Base-by-base conservation (phyloP, 495 filamentous ascomycete species). In the Monascus purpureus region DNA sequence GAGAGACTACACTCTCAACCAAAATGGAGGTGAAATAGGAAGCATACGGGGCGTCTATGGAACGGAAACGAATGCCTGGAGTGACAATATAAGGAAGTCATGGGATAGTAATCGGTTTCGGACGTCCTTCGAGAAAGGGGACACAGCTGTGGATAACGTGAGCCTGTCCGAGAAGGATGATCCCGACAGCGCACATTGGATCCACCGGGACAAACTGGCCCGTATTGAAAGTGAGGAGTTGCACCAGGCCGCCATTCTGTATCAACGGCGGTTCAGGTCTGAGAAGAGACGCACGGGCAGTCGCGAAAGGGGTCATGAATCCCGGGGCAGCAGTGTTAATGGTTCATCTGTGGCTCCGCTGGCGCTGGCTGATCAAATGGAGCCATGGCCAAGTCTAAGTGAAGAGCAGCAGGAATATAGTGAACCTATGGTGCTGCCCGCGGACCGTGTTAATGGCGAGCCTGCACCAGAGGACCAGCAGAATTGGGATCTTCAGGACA, bases 181-280 rank as follows among this genome's bases (percentile, higher is more conserved):
- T 4, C 39, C 40, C 14, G 55, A 56, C 11, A 46, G 60, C 17
- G 70, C 67, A 42, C 68, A 72, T 27, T 96, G 90, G 90, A 96
- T 97, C 36, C 87, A 97, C 50, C 70, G 90, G 14, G 90, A 97
- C 55, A 97, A 96, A 56, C 57, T 97, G 28, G 87, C 84, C 19
- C 70, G 73, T 48, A 97, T 97, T 43, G 90, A 97, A 61, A 94
- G 68, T 46, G 70, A 84, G 53, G 90, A 97, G 52, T 63, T 95
- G 39, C 82, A 92, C 43, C 83, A 82, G 47, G 85, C 85, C 2
- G 86, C 84, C 6, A 74, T 88, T 36, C 57, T 73, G 22, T 61
- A 86, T 15, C 72, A 78, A 8, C 74, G 70, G 23, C 63, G 64
- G 27, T 58, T 55, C 14, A 50, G 57, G 18, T 65, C 73, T 28